A percentile compares a stretch with the other conserved stretches of the same genome.
These are phyloP conservation scores for Neurospora crassa DNA, from an alignment of 2,329 filamentous ascomycete species.

Conservation along the genomic window DNA sequence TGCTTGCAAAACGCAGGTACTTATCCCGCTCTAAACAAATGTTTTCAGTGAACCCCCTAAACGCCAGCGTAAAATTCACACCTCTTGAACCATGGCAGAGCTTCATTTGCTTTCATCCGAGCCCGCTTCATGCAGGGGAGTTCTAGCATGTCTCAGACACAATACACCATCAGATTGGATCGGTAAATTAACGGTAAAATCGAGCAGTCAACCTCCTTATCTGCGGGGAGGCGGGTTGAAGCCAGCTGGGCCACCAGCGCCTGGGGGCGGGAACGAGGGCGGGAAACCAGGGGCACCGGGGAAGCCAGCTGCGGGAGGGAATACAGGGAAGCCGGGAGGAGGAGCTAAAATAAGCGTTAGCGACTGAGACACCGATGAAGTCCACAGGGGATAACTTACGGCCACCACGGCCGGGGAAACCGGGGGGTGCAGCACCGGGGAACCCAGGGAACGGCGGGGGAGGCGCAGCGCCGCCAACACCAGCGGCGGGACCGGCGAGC, in stretches of 20 bases:
- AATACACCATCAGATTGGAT: slow-evolving; percentile 1
- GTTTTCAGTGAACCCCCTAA: slow-evolving; percentile 18
- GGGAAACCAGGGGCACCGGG: slow-evolving; percentile 42
- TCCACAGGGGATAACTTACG: slow-evolving; percentile 32
- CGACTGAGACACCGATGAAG: slow-evolving; percentile 9
- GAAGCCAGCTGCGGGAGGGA: slow-evolving; percentile 36
- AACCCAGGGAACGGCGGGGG: slow-evolving; percentile 49
- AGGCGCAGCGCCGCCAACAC: slow-evolving; percentile 65
- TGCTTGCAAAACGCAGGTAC: slow-evolving; percentile 6
- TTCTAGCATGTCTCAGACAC: neutral
- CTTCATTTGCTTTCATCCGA: slow-evolving; percentile 6
- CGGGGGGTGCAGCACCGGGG: slow-evolving; percentile 38
- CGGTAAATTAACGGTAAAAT: slow-evolving; percentile 11
- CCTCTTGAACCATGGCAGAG: slow-evolving; percentile 11
- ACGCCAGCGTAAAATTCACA: slow-evolving; percentile 16
- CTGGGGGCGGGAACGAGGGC: slow-evolving; percentile 27
- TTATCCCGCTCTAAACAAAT: slow-evolving; percentile 7
- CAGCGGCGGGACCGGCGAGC: slow-evolving; percentile 79
- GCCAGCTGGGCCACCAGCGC: slow-evolving; percentile 53
- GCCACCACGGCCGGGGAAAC: slow-evolving; percentile 44
- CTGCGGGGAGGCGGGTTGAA: slow-evolving; percentile 65
- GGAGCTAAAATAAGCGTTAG: slow-evolving; percentile 30
- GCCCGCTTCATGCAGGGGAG: slow-evolving; percentile 3
- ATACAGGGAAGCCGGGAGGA: slow-evolving; percentile 41
- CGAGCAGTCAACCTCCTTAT: slow-evolving; percentile 25